These are phyloP conservation scores for Funneliformis geosporum DNA, from an alignment of 192 early-diverging fungal genomes.

Conservation along the genomic window DNA sequence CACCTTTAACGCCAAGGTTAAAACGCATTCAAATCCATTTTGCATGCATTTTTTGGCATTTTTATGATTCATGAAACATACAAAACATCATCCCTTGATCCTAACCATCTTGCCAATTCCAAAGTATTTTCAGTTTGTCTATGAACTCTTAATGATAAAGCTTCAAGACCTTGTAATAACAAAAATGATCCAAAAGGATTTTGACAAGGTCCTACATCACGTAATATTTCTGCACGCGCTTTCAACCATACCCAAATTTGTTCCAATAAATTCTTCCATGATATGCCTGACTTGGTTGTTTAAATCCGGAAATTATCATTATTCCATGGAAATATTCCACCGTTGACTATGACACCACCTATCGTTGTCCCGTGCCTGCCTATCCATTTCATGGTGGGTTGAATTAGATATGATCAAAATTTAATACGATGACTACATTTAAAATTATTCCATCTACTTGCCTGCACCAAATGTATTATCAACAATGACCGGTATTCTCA, in stretches of 20 bases:
- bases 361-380: slow-evolving; percentile 90
- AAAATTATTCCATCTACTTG: not conserved
- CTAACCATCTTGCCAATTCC: slow-evolving; percentile 79
- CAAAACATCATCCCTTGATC: slow-evolving; percentile 66
- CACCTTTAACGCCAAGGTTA: slow-evolving; percentile 72
- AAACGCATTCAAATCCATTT: slow-evolving; percentile 84
- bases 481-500: slow-evolving; percentile 87
- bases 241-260: slow-evolving; percentile 78
- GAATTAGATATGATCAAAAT: no score
- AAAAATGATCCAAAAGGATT: slow-evolving; percentile 91
- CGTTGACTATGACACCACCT: slow-evolving; percentile 90
- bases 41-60: slow-evolving; percentile 82
- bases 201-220: slow-evolving; percentile 82
- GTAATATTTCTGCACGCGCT: slow-evolving; percentile 79
- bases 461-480: slow-evolving; percentile 96
- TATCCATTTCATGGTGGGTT: slow-evolving; percentile 97
- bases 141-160: slow-evolving; percentile 85
- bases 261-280: slow-evolving; percentile 90
- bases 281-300: slow-evolving; percentile 81
- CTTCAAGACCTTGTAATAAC: slow-evolving; percentile 88
- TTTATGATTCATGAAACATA: slow-evolving; percentile 88
- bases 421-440: not conserved
- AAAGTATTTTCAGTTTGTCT: slow-evolving; percentile 81
- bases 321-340: slow-evolving; percentile 86
- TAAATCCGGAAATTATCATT: slow-evolving; percentile 88